Base-by-base conservation (phyloP, 2,329 filamentous ascomycete genomes). In the Claviceps pazoutovae region DNA sequence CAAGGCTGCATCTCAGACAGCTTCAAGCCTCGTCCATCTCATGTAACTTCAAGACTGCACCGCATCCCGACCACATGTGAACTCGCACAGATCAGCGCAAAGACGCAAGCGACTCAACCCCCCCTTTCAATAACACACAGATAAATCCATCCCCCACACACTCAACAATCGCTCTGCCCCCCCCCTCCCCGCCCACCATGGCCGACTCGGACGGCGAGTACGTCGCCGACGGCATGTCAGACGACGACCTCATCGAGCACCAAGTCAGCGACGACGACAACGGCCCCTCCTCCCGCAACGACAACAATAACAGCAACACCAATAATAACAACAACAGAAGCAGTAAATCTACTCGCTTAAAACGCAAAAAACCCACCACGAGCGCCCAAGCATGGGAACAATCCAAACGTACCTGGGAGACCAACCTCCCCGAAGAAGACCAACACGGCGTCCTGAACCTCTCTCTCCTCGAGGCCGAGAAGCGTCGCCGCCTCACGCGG, bases 371-470 rank as follows among this genome's bases (percentile, higher is more conserved):
- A 51, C 61, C 63, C n/a, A 56, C 63, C n/a, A 63, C 66, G 49
- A 60, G 65, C 16, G 74, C 74, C 61, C 78, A 80, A 19, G 76
- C 79, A 3, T 84, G 81, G 81, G 81, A 84, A 64, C 74, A 80
- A 63, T 79, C 83, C 26, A 79, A 81, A 64, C 72, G 81, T 51
- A 81, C 78, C 19, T 84, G 81, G 81, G 87, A 91, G 63, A 79
- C 79, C 6, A 79, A 90, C 37, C 78, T 86, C 48, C 68, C 68
- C 46, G 68, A 70, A 50, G 88, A 93, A 67, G 83, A 84, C 19
- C 83, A 82, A 43, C 87, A 94, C 68, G 88, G 86, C 46, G 83
- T 82, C 53, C 80, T 95, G 58, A 83, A 82, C 53, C 79, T 95
- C 42, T 82, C 87, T 57, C 83, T 84, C 21, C 75, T 89, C 48